Conservation (phyloP, 306 rosid genomes). For the Mucuna pruriens region DNA sequence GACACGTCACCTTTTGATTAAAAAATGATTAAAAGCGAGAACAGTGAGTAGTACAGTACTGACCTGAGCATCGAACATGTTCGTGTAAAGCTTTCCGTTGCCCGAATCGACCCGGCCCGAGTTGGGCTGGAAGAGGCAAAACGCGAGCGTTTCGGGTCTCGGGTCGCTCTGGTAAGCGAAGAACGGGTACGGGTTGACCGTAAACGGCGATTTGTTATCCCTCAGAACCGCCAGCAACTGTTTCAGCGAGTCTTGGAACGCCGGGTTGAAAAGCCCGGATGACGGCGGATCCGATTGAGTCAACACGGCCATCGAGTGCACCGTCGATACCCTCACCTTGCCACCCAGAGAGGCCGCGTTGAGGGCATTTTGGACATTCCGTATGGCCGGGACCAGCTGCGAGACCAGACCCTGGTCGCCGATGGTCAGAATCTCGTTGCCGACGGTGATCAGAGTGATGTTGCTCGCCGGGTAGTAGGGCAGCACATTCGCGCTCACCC, state of each 20-base stretch:
- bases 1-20: slow-evolving; percentile 36
- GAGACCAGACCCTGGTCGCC: slow-evolving; percentile 55
- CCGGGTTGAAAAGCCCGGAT: slow-evolving; percentile 66
- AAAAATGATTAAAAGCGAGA: not conserved
- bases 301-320: slow-evolving; percentile 81
- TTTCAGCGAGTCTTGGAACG: slow-evolving; percentile 43
- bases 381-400: slow-evolving; percentile 82
- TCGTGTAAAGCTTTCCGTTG: slow-evolving; percentile 73
- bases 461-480: slow-evolving; percentile 75
- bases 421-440: slow-evolving; percentile 76
- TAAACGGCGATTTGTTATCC: slow-evolving; percentile 69
- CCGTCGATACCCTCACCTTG: slow-evolving; percentile 73
- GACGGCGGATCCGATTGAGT: slow-evolving; percentile 87
- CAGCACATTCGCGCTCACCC: slow-evolving; percentile 71
- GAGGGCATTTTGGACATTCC: slow-evolving; percentile 76
- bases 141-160: slow-evolving; percentile 82
- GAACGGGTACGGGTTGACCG: slow-evolving; percentile 85
- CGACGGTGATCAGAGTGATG: slow-evolving; percentile 73
- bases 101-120: slow-evolving; percentile 87
- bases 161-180: slow-evolving; percentile 86
- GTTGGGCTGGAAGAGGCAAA: slow-evolving; percentile 80
- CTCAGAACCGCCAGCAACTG: slow-evolving; percentile 58
- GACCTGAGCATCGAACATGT: slow-evolving; percentile 98
- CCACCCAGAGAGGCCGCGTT: slow-evolving; percentile 61
- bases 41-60: not conserved